phyloP scores from a whole-genome alignment of 345 rosid genomes.

The Eucalyptus melliodora region DNA sequence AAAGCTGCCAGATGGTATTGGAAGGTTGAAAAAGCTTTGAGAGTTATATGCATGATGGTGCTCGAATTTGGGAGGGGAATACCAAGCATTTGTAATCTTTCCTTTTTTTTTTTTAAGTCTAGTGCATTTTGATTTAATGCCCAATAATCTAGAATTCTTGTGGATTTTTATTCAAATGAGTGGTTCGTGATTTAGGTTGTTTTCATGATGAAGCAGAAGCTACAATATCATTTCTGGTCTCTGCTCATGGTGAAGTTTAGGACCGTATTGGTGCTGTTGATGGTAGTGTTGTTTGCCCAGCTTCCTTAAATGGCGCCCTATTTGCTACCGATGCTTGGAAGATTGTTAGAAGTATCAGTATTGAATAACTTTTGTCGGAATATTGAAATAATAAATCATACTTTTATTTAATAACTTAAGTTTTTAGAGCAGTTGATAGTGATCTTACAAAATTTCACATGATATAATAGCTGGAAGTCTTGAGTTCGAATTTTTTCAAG shows the following conservation, averaged over 20 bases:
- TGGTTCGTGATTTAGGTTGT: background rate
- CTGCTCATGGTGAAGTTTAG: background rate
- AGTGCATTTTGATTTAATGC: background rate
- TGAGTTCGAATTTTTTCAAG: no score
- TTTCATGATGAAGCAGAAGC: background rate
- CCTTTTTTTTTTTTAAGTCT: no score
- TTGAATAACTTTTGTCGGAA: no score
- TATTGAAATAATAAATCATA: no score
- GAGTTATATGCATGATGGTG: background rate
- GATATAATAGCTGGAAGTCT: no score
- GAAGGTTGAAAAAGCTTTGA: background rate
- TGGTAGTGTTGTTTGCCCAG: background rate
- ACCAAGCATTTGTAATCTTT: no score
- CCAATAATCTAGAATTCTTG: background rate
- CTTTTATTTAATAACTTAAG: no score
- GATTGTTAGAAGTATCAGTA: rapidly evolving
- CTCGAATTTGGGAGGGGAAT: background rate
- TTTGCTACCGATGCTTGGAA: background rate
- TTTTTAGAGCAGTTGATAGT: rapidly evolving
- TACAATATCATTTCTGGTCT: background rate
- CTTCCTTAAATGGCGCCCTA: background rate
- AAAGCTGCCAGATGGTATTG: background rate
- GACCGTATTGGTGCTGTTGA: background rate
- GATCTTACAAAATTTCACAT: no score
- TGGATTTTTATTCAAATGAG: background rate